Evolutionary conservation across 2,329 filamentous ascomycete genomes (phyloP), one percentile per base, ranked within the genome.

Genomic region (Neofusicoccum umdonicola): DNA sequence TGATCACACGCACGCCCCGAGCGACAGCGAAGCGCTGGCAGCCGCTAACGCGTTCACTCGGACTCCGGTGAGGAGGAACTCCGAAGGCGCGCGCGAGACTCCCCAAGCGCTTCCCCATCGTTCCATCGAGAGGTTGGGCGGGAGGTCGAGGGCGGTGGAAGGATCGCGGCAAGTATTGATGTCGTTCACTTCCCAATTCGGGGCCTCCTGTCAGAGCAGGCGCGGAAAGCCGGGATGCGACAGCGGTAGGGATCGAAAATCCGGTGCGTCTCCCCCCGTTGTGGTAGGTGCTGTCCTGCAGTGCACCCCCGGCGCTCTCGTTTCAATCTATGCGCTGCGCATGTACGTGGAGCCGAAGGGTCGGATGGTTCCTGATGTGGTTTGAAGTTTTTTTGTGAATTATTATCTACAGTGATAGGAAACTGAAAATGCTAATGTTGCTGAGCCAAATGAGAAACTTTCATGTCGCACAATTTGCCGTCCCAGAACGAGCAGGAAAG

Each of bases 41-140:
- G 17, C 9, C 45, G 1, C 45, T n/a, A 17, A 31, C 27, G 27
- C 27, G 1, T 31, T 31, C 19, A 27, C 13, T 44, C 62, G 62
- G 62, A 64, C 62, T 64, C 41, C 62, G 44, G 35, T 64, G 62
- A 17, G 52, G 62, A 64, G 62, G 51, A 64, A 64, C 17, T 64
- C 62, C 62, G 62, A 58, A 47, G 50, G 41, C 39, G 34, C 17
- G 45, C 5, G n/a, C 17, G n/a, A 15, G 17, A 48, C 11, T 11
- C 17, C 17, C 45, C 48, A 27, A 51, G 17, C 4, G 44, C n/a
- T 19, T 9, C 11, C 44, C 5, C 9, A 9, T 47, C 11, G 9
- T 13, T 19, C n/a, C 19, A 12, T 48, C 19, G 17, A 22, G 12
- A 39, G 9, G 35, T 22, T 22, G n/a, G 15, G 13, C 15, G 12